Conservation (phyloP, 306 rosid species). For the Vigna angularis region DNA sequence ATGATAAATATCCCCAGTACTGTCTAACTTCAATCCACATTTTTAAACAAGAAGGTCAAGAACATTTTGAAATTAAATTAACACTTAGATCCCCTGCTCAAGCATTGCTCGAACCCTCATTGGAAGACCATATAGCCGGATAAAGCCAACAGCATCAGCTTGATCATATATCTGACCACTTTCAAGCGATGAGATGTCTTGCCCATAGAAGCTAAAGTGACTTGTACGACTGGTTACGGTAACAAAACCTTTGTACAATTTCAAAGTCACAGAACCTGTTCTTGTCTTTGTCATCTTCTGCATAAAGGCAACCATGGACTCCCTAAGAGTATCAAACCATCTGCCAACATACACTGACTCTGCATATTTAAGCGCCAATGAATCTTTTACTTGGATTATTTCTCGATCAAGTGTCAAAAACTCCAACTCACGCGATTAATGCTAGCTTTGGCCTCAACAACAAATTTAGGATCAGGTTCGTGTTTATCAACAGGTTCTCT, state of each 20-base stretch:
- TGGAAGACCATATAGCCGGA: conserved; percentile 93
- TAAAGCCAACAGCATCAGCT: conserved; percentile 94
- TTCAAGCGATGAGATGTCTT: conserved; percentile 93
- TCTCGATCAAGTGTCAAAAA: conserved; percentile 84
- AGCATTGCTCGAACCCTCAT: conserved; percentile 90
- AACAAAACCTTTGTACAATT: conserved; percentile 78
- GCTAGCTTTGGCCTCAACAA: conserved; percentile 86
- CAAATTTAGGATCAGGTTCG: conserved; percentile 79
- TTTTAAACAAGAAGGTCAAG: conserved; percentile 26
- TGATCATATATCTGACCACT: conserved; percentile 84
- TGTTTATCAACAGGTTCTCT: conserved; percentile 80
- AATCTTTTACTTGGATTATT: conserved; percentile 74
- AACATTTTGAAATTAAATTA: conserved; percentile 8
- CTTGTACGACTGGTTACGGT: conserved; percentile 70
- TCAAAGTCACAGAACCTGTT: conserved; percentile 79
- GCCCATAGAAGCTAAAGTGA: conserved; percentile 78
- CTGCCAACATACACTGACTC: conserved; percentile 94
- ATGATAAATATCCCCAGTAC: not conserved
- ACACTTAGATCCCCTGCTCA: conserved; percentile 54
- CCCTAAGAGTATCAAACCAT: conserved; percentile 96
- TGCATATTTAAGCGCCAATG: conserved; percentile 80
- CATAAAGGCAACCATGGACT: conserved; percentile 90
- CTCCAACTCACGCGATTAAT: conserved; percentile 73
- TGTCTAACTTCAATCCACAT: conserved; percentile 28
- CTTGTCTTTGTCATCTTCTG: conserved; percentile 78